Evolutionary conservation across 2,329 filamentous ascomycete species (phyloP), one percentile per base, ranked within the genome.

Genomic region (Xylariales sp.): DNA sequence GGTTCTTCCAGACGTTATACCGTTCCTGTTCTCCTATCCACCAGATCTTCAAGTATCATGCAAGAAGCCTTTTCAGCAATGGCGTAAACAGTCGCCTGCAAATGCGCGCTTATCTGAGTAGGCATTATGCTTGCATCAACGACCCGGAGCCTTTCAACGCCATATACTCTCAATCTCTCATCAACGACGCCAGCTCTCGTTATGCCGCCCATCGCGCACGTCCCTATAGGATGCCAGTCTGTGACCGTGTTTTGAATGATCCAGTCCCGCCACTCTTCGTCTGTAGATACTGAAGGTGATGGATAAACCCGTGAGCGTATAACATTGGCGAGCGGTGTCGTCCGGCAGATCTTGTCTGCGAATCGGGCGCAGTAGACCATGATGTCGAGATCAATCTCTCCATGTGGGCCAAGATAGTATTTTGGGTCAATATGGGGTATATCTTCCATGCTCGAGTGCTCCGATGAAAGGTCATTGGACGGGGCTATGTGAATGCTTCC

Each of bases 401-500:
- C 71, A 16, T 61, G 51, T 0, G 49, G 22, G 0, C 65, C 66
- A 2, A 48, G 36, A 29, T 66, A 72, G 45, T 71, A 73, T 4
- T 52, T 50, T 0, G 70, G 68, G 22, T 73, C 58, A 24, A 73
- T 71, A 10, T 53, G 20, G 0, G 64, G 65, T 36, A 54, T 33
- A 19, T 58, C 28, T 15, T 50, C 31, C 9, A 20, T 3, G 5
- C n/a, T n/a, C n/a, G n/a, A n/a, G n/a, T n/a, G n/a, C n/a, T n/a
- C n/a, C n/a, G n/a, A n/a, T n/a, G n/a, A n/a, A n/a, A n/a, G n/a
- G n/a, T n/a, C n/a, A n/a, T 24, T 21, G 2, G 14, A 9, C 2
- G 38, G 24, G 4, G 43, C 54, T 37, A 76, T 64, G 44, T 77
- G 73, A 8, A 76, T 59, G 2, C 60, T 66, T 0, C 74, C 74